Evolutionary conservation across 2,329 filamentous ascomycete genomes (phyloP).

Genomic region (Huntiella abstrusa): DNA sequence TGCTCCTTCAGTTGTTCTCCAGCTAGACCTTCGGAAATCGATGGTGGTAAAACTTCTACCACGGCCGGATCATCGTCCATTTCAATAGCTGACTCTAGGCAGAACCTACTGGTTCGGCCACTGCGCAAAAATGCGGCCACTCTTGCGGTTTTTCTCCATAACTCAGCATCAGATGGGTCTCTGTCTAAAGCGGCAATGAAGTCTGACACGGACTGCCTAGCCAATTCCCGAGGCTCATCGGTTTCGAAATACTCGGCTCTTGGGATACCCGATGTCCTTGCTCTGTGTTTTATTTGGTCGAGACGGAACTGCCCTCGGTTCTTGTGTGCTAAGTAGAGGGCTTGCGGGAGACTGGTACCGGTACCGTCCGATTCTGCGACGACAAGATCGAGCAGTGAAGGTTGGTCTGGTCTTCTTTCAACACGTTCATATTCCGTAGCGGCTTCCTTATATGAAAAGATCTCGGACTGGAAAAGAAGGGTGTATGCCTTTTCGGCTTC

Average conservation of each 20-base stretch:
- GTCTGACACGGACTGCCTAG: constrained; percentile 31
- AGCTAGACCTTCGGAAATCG: constrained; percentile 42
- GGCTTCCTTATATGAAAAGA: constrained; percentile 82
- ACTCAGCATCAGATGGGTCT: constrained; percentile 47
- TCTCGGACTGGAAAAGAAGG: constrained; percentile 73
- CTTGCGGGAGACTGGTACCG: constrained; percentile 54
- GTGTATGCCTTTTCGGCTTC: constrained; percentile 69
- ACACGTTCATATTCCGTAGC: constrained; percentile 65
- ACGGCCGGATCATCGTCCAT: constrained; percentile 47
- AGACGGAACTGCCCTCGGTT: constrained; percentile 84
- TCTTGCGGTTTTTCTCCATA: constrained; percentile 42
- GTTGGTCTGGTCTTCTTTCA: constrained; percentile 32
- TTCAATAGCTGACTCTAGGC: constrained; percentile 46
- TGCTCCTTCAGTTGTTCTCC: constrained; percentile 41
- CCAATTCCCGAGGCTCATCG: constrained; percentile 20
- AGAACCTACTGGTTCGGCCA: constrained; percentile 37
- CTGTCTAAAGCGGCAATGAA: constrained; percentile 42
- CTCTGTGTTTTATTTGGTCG: constrained; percentile 46
- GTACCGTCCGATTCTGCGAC: constrained; percentile 23
- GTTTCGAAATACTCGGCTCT: constrained; percentile 20
- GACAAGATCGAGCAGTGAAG: constrained; percentile 21
- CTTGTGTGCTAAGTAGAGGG: constrained; percentile 84
- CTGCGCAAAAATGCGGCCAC: constrained; percentile 40
- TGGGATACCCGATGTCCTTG: constrained; percentile 17
- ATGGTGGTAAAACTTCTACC: constrained; percentile 41